These are phyloP conservation scores for Spinacia oleracea DNA, from an alignment of 179 eudicot species.

Conservation along the genomic window DNA sequence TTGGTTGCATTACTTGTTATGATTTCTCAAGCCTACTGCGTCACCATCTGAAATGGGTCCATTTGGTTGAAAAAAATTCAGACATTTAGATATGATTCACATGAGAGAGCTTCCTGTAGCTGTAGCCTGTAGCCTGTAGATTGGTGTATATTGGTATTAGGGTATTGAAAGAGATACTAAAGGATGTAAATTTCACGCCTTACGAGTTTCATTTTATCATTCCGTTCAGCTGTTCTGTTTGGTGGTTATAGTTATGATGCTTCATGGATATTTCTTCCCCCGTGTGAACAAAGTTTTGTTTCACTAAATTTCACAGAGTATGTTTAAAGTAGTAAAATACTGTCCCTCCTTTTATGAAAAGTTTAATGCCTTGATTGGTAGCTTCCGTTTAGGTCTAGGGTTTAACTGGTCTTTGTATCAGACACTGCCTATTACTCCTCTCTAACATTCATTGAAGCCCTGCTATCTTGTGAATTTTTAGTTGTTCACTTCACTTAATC, in stretches of 20 bases:
- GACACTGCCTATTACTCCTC: too few species aligned
- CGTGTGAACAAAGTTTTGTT: background rate
- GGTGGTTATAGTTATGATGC: too few species aligned
- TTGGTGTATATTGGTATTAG: background rate
- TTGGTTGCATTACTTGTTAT: too few species aligned
- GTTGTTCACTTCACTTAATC: background rate
- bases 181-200: conserved; percentile 5
- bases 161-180: background rate
- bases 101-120: background rate
- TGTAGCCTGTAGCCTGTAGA: background rate
- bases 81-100: too few species aligned
- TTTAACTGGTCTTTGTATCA: too few species aligned
- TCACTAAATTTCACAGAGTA: background rate
- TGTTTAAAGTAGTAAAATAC: background rate
- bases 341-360: background rate
- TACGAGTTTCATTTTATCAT: background rate
- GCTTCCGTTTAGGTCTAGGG: background rate
- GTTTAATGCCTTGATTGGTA: background rate
- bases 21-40: too few species aligned
- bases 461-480: background rate
- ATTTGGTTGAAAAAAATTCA: too few species aligned
- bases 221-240: background rate
- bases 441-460: background rate
- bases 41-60: too few species aligned
- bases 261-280: too few species aligned